Evolutionary conservation across 73 alveolate species (phyloP).

Genomic region (Tetrahymena borealis): DNA sequence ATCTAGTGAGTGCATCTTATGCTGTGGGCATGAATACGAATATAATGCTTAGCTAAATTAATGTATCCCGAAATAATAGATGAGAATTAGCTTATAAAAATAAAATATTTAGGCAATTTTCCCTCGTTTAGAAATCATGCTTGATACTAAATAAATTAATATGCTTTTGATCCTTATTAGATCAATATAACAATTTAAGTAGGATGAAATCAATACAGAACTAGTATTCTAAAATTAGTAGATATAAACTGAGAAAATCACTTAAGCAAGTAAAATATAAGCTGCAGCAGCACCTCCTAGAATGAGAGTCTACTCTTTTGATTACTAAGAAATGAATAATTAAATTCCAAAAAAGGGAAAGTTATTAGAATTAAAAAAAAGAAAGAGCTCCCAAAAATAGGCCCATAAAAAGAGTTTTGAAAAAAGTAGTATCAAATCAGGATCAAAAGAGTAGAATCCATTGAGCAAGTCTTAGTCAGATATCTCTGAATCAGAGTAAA

Average conservation of each 20-base stretch:
- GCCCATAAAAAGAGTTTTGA: background rate
- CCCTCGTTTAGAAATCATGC: background rate
- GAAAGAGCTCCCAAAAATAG: background rate
- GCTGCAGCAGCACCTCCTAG: background rate
- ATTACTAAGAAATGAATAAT: background rate
- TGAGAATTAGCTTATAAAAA: background rate
- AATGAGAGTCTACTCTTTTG: background rate
- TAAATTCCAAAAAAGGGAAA: background rate
- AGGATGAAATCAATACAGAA: background rate
- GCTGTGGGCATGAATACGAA: background rate
- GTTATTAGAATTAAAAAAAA: background rate
- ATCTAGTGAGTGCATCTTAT: background rate
- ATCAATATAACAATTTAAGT: background rate
- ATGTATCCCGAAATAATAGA: background rate
- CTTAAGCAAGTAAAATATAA: background rate
- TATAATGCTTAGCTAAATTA: background rate
- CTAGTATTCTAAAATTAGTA: background rate
- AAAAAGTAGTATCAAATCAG: background rate
- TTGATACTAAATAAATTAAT: background rate
- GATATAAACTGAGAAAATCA: background rate
- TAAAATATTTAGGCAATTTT: background rate
- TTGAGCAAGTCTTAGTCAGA: background rate
- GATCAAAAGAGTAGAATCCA: background rate
- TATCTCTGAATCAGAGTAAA: background rate
- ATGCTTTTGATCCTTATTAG: background rate